A percentile compares a stretch with the other conserved stretches of the same genome.
Conservation (phyloP, 2,329 filamentous ascomycete species). For the Daldinia eschscholtzii region DNA sequence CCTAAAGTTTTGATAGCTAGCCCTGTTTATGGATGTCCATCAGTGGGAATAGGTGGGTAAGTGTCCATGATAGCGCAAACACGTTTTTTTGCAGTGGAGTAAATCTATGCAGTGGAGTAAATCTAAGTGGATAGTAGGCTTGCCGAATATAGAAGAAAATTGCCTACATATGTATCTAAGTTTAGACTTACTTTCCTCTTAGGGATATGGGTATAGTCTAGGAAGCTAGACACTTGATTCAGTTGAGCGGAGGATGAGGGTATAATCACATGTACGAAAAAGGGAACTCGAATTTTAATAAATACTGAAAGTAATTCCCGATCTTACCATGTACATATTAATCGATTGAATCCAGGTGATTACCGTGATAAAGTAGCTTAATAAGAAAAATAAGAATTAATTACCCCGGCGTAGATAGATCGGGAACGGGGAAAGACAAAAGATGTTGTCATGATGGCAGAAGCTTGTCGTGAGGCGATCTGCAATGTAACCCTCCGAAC, state of each 20-base stretch:
- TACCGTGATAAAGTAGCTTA: background rate
- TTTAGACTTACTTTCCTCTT: background rate
- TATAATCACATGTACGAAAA: background rate
- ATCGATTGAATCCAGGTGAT: background rate
- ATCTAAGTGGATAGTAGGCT: background rate
- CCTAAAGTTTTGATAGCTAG: background rate
- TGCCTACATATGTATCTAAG: background rate
- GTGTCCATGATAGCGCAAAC: background rate
- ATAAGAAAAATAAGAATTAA: slow-evolving; percentile 7
- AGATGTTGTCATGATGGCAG: slow-evolving; percentile 35
- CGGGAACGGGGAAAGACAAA: slow-evolving; percentile 26
- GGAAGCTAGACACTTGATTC: background rate
- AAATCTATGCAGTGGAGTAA: background rate
- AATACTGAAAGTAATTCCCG: background rate
- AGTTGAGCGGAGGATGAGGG: background rate
- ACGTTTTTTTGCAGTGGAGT: slow-evolving; percentile 7
- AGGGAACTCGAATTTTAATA: background rate
- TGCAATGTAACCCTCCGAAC: slow-evolving; percentile 42
- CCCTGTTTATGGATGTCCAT: background rate
- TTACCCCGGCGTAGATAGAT: slow-evolving; percentile 27
- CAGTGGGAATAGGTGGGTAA: slow-evolving; percentile 1
- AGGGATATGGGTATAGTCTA: background rate
- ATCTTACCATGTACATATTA: background rate
- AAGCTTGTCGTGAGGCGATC: slow-evolving; percentile 39
- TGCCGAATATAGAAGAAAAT: slow-evolving; percentile 2